A percentile compares a stretch with the other conserved stretches of the same genome.
phyloP scores from a whole-genome alignment of 345 rosid species.

The Gossypium longicalyx region DNA sequence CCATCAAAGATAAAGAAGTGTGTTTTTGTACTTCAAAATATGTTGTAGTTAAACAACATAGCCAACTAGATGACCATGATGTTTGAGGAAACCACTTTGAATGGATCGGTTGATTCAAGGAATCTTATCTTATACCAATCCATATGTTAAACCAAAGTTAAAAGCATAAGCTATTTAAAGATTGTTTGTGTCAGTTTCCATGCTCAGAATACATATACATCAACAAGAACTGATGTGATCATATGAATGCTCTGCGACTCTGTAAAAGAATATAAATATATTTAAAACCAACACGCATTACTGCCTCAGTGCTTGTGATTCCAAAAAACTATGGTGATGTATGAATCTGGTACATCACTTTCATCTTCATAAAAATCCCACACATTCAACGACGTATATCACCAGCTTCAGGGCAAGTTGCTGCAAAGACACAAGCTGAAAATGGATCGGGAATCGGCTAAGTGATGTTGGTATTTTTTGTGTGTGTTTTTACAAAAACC shows the following conservation, averaged over 20 bases:
- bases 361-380: not conserved
- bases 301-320: not conserved
- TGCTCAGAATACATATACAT: not conserved
- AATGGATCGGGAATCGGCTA: not conserved
- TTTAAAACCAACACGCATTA: not conserved
- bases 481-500: not conserved
- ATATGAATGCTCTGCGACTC: not conserved
- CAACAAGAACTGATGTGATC: too few relatives aligned
- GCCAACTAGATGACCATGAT: too few relatives aligned
- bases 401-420: conserved; percentile 9
- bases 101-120: not conserved
- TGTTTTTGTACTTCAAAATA: too few relatives aligned
- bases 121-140: not conserved
- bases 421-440: not conserved
- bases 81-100: not conserved
- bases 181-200: not conserved
- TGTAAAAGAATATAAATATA: not conserved
- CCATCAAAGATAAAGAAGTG: too few relatives aligned
- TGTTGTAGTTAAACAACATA: too few relatives aligned
- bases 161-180: not conserved
- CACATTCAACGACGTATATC: not conserved
- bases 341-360: not conserved
- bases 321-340: not conserved
- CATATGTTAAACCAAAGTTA: not conserved
- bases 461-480: not conserved